Evolutionary conservation across 139 green algal species (phyloP), one percentile per base, ranked within the genome.

Genomic region (Tetratostichococcus sp.): DNA sequence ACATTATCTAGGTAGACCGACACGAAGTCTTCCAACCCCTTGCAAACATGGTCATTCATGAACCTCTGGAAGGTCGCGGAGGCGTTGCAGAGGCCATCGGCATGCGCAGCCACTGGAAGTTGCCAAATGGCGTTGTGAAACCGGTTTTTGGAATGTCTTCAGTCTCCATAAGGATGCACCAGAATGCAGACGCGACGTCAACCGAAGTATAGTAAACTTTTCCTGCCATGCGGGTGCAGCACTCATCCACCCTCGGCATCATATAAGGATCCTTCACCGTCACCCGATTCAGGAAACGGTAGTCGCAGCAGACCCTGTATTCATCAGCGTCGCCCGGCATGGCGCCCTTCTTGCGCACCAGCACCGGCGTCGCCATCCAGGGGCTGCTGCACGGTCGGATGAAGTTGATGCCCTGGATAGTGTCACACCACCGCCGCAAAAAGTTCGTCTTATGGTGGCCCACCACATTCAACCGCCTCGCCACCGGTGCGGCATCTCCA

Each of bases 1-100:
- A 79, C 70, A 57, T 85, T 75, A 39, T 85, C 75, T 3, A 85
- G 35, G 31, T 77, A 85, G 1, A 69, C 68, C 14, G 30, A 67
- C 22, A 68, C 39, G 14, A 50, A 34, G 32, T n/a, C n/a, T n/a
- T 71, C 71, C 50, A 58, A 34, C 25, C 73, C 35, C 25, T 30
- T 65, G 30, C 4, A 16, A 28, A 81, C 30, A 32, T 77, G 33
- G 4, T 75, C 23, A 43, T 73, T 28, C 77, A 81, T 77, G 31
- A 81, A 32, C 21, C 77, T 31, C 66, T 81, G 77, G 62, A 75
- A 81, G 22, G 77, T 74, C 6, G 59, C 42, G 33, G 71, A 43
- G 19, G 77, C n/a, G 32, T 35, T 71, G 25, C 50, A 5, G 31
- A 82, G 74, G 30, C 77, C 19, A 66, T 30, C 8, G 58, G 58